A percentile compares a stretch with the other conserved stretches of the same genome.
Conservation (phyloP, 2,329 filamentous ascomycete genomes). For the Fusarium chaquense region DNA sequence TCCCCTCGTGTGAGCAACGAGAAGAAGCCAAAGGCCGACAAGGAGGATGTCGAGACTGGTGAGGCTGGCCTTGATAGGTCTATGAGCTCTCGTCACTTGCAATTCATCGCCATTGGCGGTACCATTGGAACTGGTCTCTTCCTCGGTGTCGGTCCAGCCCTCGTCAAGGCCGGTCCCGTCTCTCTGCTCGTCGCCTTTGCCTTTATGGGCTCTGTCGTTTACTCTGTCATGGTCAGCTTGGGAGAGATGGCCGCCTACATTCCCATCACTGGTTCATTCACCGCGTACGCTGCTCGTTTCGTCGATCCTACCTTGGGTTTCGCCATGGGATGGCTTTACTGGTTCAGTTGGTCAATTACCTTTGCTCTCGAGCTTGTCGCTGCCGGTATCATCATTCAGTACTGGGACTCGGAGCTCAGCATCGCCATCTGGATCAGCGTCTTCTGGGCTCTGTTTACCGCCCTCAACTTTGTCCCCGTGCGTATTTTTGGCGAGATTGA, state of each 20-base stretch:
- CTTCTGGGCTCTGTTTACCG: constrained; percentile 78
- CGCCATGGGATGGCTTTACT: constrained; percentile 86
- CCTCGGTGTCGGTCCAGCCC: constrained; percentile 72
- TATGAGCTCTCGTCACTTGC: constrained; percentile 57
- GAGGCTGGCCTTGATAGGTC: constrained; percentile 54
- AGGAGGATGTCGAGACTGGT: constrained; percentile 54
- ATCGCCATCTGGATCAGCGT: constrained; percentile 79
- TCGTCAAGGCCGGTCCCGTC: constrained; percentile 73
- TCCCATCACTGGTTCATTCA: constrained; percentile 81
- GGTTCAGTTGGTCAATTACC: constrained; percentile 81
- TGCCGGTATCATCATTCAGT: constrained; percentile 80
- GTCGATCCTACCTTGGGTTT: constrained; percentile 79
- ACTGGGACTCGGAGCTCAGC: constrained; percentile 72
- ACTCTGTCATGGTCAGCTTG: constrained; percentile 77
- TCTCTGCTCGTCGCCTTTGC: constrained; percentile 75
- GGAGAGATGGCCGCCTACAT: constrained; percentile 83
- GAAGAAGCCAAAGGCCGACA: constrained; percentile 33
- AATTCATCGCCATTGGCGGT: constrained; percentile 66
- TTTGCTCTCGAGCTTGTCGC: constrained; percentile 80
- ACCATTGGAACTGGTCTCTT: constrained; percentile 81
- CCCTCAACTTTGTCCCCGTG: constrained; percentile 77
- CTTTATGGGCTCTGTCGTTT: constrained; percentile 79
- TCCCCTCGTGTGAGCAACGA: constrained; percentile 47
- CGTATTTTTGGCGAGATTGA: constrained; percentile 81
- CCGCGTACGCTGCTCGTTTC: constrained; percentile 80